A percentile compares a stretch with the other conserved stretches of the same genome.
These are phyloP conservation scores for Ballota nigra DNA, from an alignment of 257 asterid genomes.

Conservation along the genomic window DNA sequence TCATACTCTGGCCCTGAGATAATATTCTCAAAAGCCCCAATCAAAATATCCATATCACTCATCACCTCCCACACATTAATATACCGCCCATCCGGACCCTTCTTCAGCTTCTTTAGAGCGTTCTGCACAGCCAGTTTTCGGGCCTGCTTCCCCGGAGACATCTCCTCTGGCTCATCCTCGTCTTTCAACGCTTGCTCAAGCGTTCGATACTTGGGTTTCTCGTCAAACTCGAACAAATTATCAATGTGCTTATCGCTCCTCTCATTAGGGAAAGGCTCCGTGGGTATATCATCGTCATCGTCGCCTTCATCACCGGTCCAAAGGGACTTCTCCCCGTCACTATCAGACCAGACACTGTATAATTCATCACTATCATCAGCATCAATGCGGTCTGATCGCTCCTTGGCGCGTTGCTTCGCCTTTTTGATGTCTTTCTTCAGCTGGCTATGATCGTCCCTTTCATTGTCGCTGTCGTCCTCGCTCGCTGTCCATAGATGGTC, in stretches of 20 bases:
- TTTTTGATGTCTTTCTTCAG: slow-evolving; percentile 71
- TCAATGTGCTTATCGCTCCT: slow-evolving; percentile 52
- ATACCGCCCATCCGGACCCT: slow-evolving; percentile 93
- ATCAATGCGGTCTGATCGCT: slow-evolving; percentile 54
- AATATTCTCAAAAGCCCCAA: slow-evolving; percentile 90
- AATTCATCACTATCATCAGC: slow-evolving; percentile 92
- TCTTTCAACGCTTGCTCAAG: slow-evolving; percentile 71
- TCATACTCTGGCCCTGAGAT: slow-evolving; percentile 92
- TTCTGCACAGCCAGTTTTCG: slow-evolving; percentile 80
- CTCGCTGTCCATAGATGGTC: slow-evolving; percentile 90
- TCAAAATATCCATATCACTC: slow-evolving; percentile 82
- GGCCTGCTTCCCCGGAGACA: slow-evolving; percentile 85
- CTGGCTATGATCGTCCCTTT: slow-evolving; percentile 40
- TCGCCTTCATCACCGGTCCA: slow-evolving; percentile 43
- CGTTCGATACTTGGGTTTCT: slow-evolving; percentile 19
- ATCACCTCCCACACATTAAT: slow-evolving; percentile 93
- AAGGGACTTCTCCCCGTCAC: slow-evolving; percentile 80
- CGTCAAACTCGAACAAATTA: not conserved
- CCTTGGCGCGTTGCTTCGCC: slow-evolving; percentile 66
- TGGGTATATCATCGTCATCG: slow-evolving; percentile 40
- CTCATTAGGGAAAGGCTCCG: slow-evolving; percentile 42
- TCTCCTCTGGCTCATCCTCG: slow-evolving; percentile 81
- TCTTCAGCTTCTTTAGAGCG: slow-evolving; percentile 82
- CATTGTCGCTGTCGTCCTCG: slow-evolving; percentile 63
- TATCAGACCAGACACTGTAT: slow-evolving; percentile 62